phyloP scores from a whole-genome alignment of 2,329 filamentous ascomycete species.

The Colletotrichum gigasporum region DNA sequence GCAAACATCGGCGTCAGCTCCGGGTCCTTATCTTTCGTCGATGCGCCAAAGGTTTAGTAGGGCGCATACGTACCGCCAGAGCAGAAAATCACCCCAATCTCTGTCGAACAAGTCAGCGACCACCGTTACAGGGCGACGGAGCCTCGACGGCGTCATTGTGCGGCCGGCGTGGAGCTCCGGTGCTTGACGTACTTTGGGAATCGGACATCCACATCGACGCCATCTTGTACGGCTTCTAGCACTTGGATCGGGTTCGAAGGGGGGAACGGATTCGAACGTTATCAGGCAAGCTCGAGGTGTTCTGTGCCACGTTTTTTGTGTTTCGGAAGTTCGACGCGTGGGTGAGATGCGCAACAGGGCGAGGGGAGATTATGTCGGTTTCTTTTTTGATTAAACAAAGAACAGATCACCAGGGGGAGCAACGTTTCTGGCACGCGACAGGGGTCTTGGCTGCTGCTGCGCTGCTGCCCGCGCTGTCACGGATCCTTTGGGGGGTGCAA shows the following conservation, averaged over 20 bases:
- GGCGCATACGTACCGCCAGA: constrained; percentile 81
- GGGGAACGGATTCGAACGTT: background rate
- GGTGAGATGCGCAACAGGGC: background rate
- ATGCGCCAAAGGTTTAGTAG: constrained; percentile 35
- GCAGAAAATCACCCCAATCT: constrained; percentile 97
- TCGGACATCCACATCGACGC: constrained; percentile 97
- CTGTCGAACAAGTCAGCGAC: constrained; percentile 60
- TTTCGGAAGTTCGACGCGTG: background rate
- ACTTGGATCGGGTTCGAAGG: background rate
- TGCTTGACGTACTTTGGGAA: constrained; percentile 79
- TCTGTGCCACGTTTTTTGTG: too few relatives aligned
- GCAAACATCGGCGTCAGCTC: constrained; percentile 24
- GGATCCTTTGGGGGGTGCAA: background rate
- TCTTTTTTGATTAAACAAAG: constrained; percentile 19
- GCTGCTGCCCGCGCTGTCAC: constrained; percentile 16
- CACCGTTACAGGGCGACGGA: background rate
- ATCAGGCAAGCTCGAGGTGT: background rate
- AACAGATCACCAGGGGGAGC: constrained; percentile 33
- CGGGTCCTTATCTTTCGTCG: background rate
- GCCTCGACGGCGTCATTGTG: background rate
- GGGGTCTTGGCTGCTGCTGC: constrained; percentile 8
- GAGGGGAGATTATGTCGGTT: background rate
- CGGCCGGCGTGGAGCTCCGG: background rate
- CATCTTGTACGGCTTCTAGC: constrained; percentile 60
- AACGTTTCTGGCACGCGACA: constrained; percentile 22